Evolutionary conservation across 176 grass and related monocot genomes (phyloP), one percentile per base, ranked within the genome.

Genomic region (Saccharum officinarum): DNA sequence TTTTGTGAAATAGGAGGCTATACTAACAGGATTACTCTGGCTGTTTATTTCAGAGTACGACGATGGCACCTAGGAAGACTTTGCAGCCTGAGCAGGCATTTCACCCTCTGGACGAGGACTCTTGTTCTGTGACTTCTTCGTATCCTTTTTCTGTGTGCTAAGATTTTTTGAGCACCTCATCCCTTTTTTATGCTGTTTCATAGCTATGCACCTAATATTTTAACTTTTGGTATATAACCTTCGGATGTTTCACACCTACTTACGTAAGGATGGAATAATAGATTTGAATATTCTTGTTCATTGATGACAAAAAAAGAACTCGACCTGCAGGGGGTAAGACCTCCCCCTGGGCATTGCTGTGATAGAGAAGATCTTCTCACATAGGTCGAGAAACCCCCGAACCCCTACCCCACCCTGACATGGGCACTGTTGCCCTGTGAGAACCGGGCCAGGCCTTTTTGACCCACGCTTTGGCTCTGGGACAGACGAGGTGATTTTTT

Each of bases 51-150:
- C 90, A 94, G 92, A 83, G 34, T 69, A 88, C 79, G 16, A 79
- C 40, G 22, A 34, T 86, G 55, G 70, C 71, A 70, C 74, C 86
- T 31, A 90, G 65, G 63, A 95, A 86, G 76, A 85, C n/a, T 4
- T 33, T 69, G 18, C 90, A 87, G 80, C 40, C 88, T 78, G 86
- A 88, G 44, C 89, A 81, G 44, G 75, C 39, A 59, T 59, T 84
- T 85, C 82, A 76, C 28, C 83, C 60, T 69, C 83, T 79, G 81
- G 93, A 92, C 42, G 93, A 92, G 17, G 93, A 95, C 44, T 92
- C 88, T 7, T 86, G 81, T 60, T 95, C 93, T 82, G 83, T 90
- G 69, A 75, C 93, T 86, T 92, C 92, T 60, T 95, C 90, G 90
- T 92, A 95, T 95, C 87, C 93, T 90, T 90, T 88, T 82, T 82